A percentile compares a stretch with the other conserved stretches of the same genome.
Evolutionary conservation across 148 eudicot genomes (phyloP).

Genomic region (Chenopodium formosanum): DNA sequence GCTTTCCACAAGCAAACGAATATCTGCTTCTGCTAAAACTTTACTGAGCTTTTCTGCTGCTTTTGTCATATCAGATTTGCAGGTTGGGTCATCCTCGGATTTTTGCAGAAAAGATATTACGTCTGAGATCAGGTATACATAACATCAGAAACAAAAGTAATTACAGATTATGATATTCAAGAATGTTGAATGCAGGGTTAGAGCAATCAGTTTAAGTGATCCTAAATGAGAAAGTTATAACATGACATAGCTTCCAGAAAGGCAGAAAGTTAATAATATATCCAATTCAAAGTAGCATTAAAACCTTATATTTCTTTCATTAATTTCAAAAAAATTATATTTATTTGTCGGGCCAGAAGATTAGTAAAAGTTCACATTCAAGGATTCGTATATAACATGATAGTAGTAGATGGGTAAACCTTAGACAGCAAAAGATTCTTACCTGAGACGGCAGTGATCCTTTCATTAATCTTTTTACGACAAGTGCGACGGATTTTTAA

Average conservation of each 20-base stretch:
- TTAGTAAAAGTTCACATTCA: too few species aligned
- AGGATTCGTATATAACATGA: neutral
- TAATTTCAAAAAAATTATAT: neutral
- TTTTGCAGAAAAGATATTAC: conserved; percentile 52
- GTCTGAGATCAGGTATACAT: conserved; percentile 41
- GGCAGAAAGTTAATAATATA: neutral
- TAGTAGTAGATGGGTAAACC: too few species aligned
- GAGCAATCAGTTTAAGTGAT: neutral
- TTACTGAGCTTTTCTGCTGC: conserved; percentile 65
- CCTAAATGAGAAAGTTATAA: neutral
- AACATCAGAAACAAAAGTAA: neutral
- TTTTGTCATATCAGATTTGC: conserved; percentile 46
- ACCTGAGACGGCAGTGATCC: conserved; percentile 75
- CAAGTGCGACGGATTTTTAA: conserved; percentile 64
- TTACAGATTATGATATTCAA: neutral
- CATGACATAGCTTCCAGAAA: neutral
- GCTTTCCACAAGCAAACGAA: conserved; percentile 53
- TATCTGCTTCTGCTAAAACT: conserved; percentile 76
- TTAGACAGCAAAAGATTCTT: conserved; percentile 15
- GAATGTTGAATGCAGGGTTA: neutral
- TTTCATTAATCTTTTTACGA: conserved; percentile 76
- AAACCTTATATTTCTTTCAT: neutral
- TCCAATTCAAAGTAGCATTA: neutral
- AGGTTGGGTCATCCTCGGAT: conserved; percentile 38
- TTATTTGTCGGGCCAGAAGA: neutral